A percentile compares a stretch with the other conserved stretches of the same genome.
Evolutionary conservation across 768 basidiomycete species (phyloP).

Genomic region (Cantharellus cinnabarinus): DNA sequence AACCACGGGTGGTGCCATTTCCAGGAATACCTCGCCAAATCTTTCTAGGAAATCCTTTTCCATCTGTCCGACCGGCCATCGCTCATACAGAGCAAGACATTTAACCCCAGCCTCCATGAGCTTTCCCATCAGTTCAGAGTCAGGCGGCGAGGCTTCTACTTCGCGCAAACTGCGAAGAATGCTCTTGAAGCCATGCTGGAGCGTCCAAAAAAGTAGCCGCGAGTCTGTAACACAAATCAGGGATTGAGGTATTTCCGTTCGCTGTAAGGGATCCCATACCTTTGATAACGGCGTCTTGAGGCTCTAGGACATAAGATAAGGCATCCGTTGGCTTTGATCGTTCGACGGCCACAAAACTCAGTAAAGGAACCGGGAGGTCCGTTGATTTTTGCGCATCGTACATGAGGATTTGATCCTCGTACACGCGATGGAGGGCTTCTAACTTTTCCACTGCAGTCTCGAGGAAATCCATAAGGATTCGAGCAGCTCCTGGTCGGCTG

Average conservation of each 20-base stretch:
- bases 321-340: constrained; percentile 65
- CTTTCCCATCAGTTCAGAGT: constrained; percentile 70
- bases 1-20: constrained; percentile 80
- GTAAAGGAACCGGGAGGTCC: constrained; percentile 8
- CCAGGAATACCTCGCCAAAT: constrained; percentile 49
- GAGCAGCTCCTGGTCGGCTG: constrained; percentile 41
- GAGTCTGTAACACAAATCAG: constrained; percentile 33
- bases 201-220: constrained; percentile 65
- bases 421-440: constrained; percentile 51
- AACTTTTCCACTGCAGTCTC: constrained; percentile 72
- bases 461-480: constrained; percentile 54
- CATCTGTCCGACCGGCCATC: constrained; percentile 28
- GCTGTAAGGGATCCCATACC: constrained; percentile 26
- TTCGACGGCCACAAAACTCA: constrained; percentile 57
- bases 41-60: constrained; percentile 69
- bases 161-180: constrained; percentile 60
- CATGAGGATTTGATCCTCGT: constrained; percentile 28
- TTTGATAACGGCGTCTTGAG: constrained; percentile 59
- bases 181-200: constrained; percentile 73
- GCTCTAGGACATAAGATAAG: constrained; percentile 59
- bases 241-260: not conserved
- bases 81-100: constrained; percentile 68
- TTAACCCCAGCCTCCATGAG: constrained; percentile 72
- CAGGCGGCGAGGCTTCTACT: constrained; percentile 54
- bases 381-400: constrained; percentile 12